Conservation (phyloP, 495 filamentous ascomycete genomes). For the Pyronema domesticum region DNA sequence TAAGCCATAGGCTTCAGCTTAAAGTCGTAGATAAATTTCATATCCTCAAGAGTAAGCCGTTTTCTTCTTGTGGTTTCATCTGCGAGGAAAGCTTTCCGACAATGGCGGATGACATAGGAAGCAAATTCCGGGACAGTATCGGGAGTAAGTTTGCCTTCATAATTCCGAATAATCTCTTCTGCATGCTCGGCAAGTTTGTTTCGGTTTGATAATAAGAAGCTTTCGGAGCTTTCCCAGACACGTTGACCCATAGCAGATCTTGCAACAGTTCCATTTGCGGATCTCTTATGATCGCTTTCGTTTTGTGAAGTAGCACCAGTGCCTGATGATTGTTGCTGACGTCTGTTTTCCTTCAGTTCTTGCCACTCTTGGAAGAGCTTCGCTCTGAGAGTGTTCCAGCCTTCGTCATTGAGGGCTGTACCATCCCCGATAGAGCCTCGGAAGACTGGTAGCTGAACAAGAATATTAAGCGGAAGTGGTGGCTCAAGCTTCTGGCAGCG, state of each 20-base stretch:
- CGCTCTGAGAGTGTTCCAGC: constrained; percentile 43
- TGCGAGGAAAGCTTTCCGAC: constrained; percentile 43
- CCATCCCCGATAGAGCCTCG: constrained; percentile 51
- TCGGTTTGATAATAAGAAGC: constrained; percentile 41
- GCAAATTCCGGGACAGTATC: constrained; percentile 48
- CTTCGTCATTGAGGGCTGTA: constrained; percentile 41
- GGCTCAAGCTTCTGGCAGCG: constrained; percentile 44
- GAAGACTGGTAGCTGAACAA: constrained; percentile 50
- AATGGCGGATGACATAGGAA: constrained; percentile 43
- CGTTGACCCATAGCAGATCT: too few relatives aligned
- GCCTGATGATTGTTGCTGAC: not conserved
- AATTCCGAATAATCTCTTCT: constrained; percentile 45
- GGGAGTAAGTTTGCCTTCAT: constrained; percentile 40
- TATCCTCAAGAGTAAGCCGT: constrained; percentile 56
- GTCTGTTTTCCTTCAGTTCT: not conserved
- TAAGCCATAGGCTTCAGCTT: constrained; percentile 53
- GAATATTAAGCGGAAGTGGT: constrained; percentile 38
- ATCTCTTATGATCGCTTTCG: not conserved
- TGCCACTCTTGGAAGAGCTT: not conserved
- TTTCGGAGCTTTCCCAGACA: constrained; percentile 15
- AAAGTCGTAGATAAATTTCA: constrained; percentile 67
- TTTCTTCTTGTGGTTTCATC: constrained; percentile 30
- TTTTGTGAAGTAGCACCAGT: not conserved
- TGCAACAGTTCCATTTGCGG: too few relatives aligned
- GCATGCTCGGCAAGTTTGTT: constrained; percentile 40